These are phyloP conservation scores for Claviceps sp. DNA, from an alignment of 2,329 filamentous ascomycete species.

Conservation along the genomic window DNA sequence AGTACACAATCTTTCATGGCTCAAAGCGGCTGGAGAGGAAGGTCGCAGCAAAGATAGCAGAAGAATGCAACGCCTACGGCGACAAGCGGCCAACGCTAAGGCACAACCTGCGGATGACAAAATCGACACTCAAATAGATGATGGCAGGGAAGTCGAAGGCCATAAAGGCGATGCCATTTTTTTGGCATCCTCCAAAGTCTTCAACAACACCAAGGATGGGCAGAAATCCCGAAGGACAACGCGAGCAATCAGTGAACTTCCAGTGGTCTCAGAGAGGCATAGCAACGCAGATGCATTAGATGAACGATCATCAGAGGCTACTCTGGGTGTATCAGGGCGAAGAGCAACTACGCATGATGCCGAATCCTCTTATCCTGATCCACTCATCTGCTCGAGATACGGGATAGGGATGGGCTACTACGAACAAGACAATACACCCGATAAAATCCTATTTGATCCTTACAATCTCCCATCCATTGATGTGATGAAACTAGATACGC, in stretches of 20 bases:
- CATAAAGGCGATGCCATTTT: neutral
- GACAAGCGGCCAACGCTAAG: conserved; percentile 44
- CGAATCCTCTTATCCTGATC: conserved; percentile 33
- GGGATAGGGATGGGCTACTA: conserved; percentile 49
- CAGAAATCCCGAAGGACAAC: neutral
- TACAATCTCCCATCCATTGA: conserved; percentile 40
- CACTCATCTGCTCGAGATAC: conserved; percentile 30
- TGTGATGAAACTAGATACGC: conserved; percentile 26
- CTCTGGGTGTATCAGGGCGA: neutral
- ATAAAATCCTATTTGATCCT: conserved; percentile 46
- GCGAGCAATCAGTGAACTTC: neutral
- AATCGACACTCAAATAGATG: conserved; percentile 13
- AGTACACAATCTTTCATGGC: conserved; percentile 74
- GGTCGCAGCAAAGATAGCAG: conserved; percentile 42
- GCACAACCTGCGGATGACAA: conserved; percentile 28
- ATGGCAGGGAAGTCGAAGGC: conserved; percentile 8
- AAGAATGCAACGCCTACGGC: conserved; percentile 41
- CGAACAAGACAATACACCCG: conserved; percentile 42
- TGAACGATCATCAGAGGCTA: neutral
- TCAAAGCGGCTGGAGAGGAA: conserved; percentile 48
- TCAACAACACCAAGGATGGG: neutral
- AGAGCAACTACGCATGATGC: conserved; percentile 9
- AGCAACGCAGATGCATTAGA: neutral
- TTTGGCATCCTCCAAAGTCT: neutral
- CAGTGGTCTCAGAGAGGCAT: neutral